Evolutionary conservation across 2,329 filamentous ascomycete genomes (phyloP), one percentile per base, ranked within the genome.

Genomic region (Myriangium duriaei): DNA sequence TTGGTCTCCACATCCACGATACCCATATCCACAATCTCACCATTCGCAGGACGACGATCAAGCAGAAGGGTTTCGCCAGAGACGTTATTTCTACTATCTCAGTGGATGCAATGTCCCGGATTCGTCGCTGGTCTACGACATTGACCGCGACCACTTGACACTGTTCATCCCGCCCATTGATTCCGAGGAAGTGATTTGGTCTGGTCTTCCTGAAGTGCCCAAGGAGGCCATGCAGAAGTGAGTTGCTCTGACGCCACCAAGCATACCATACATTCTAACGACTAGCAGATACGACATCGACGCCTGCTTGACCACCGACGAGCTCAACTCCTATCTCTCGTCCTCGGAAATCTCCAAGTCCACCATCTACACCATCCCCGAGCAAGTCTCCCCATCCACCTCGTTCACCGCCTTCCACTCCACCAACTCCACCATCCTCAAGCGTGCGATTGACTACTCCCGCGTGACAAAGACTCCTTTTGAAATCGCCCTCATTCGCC

Each of bases 51-150:
- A 98, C 58, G 88, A 84, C 54, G 91, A 96, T 59, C 76, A 82
- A 54, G 71, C 79, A 5, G 73, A 77, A 51, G 84, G 76, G 15
- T 95, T 94, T 59, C 86, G 84, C 47, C 87, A 95, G 62, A 82
- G 87, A 45, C 79, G 91, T 39, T 83, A 77, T 59, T 98, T 98
- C 65, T 95, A 82, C 72, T 98, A 98, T 61, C 69, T 96, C 31
- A 88, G 84, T 15, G 91, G 91, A 49, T 92, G 78, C 54, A 71
- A 77, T 45, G 69, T 92, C 18, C 73, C 87, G 42, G 86, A 95
- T 59, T 80, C 80, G 51, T 78, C 79, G 55, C 72, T 85, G 43
- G 72, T 79, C 40, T 94, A 95, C 65, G 79, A 94, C 47, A 79
- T 93, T 41, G 66, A 72, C 32, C 69, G 74, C 33, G 71, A 76